phyloP scores from a whole-genome alignment of 2,329 filamentous ascomycete species.

The Endoconidiophora polonica region DNA sequence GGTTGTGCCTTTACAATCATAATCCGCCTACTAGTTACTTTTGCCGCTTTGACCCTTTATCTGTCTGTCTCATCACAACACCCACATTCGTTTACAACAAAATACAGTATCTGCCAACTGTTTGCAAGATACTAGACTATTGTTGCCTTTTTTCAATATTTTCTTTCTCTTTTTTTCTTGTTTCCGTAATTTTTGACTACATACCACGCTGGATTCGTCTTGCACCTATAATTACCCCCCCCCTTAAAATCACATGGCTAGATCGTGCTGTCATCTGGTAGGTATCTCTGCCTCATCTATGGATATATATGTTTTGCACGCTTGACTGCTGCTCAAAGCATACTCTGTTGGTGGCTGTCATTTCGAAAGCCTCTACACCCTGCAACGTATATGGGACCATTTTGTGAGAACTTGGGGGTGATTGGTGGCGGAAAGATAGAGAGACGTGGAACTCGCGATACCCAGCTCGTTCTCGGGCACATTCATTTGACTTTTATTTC shows the following conservation, averaged over 20 bases:
- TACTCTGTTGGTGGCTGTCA: background rate
- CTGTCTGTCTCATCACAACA: too few species aligned
- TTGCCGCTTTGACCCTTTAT: too few species aligned
- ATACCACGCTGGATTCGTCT: background rate
- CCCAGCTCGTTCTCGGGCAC: slow-evolving; percentile 14
- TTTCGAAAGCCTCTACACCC: background rate
- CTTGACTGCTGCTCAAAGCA: too few species aligned
- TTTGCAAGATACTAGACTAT: too few species aligned
- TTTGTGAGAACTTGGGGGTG: background rate
- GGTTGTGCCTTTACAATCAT: slow-evolving; percentile 7
- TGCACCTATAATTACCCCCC: background rate
- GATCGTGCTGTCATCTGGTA: too few species aligned
- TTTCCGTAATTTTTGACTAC: background rate
- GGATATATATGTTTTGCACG: too few species aligned
- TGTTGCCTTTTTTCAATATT: background rate
- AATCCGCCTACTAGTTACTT: background rate
- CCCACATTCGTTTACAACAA: background rate
- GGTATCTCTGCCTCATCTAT: too few species aligned
- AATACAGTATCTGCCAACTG: too few species aligned
- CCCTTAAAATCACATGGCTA: background rate
- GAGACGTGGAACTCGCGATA: slow-evolving; percentile 10
- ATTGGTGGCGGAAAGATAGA: slow-evolving; percentile 1
- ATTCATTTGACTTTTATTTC: slow-evolving; percentile 11
- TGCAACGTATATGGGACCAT: background rate
- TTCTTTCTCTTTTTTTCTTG: slow-evolving; percentile 5